These are phyloP conservation scores for Chalciporus chontae DNA, from an alignment of 768 basidiomycete genomes.

Conservation along the genomic window DNA sequence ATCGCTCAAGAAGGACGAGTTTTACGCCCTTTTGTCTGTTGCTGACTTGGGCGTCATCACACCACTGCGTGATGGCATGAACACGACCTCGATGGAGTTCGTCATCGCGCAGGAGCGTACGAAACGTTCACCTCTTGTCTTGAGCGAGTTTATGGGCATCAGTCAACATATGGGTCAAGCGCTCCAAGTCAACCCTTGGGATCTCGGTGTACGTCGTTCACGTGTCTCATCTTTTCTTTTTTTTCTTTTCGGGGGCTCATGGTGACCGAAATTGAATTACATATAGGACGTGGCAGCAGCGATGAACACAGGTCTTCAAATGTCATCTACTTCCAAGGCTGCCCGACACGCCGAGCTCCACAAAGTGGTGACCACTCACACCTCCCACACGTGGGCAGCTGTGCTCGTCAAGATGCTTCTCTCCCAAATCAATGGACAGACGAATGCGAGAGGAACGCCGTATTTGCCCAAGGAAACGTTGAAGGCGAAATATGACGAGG, in stretches of 20 bases:
- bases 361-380: constrained; percentile 87
- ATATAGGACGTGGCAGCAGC: constrained; percentile 89
- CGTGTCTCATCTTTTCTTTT: neutral
- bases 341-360: constrained; percentile 72
- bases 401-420: constrained; percentile 86
- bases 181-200: constrained; percentile 93
- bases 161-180: constrained; percentile 88
- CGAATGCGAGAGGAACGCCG: constrained; percentile 81
- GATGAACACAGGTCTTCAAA: constrained; percentile 83
- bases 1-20: constrained; percentile 95
- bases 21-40: constrained; percentile 89
- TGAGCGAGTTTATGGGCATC: constrained; percentile 98
- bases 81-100: constrained; percentile 98
- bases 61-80: constrained; percentile 96
- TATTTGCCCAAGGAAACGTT: constrained; percentile 66
- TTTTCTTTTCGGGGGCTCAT: too few relatives aligned
- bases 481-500: constrained; percentile 55
- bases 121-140: constrained; percentile 79
- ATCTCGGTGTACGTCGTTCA: constrained; percentile 64
- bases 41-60: constrained; percentile 96
- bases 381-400: constrained; percentile 92
- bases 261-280: neutral
- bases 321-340: constrained; percentile 75
- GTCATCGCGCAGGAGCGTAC: constrained; percentile 89
- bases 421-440: constrained; percentile 72